Conservation (phyloP, 495 filamentous ascomycete genomes). For the Pseudotulostoma volvatum region DNA sequence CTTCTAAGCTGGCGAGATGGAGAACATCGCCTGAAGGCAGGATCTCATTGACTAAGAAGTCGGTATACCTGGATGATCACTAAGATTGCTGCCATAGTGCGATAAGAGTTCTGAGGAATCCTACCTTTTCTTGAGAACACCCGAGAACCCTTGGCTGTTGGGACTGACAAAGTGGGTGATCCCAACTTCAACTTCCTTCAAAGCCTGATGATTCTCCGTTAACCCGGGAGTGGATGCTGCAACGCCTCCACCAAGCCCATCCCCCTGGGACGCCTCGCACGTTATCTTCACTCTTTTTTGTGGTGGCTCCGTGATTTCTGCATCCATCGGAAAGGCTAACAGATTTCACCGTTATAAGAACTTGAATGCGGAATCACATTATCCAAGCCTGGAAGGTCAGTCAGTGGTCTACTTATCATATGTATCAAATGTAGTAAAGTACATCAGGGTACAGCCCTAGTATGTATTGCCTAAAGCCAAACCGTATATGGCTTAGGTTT, state of each 20-base stretch:
- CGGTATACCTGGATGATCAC: constrained; percentile 52
- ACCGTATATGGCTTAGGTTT: too few species aligned
- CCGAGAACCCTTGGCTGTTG: constrained; percentile 33
- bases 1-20: constrained; percentile 43
- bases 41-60: constrained; percentile 94
- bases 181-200: constrained; percentile 36
- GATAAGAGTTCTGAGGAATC: constrained; percentile 3
- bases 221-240: constrained; percentile 6
- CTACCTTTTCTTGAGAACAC: constrained; percentile 43
- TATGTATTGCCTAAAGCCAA: too few species aligned
- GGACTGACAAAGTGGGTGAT: constrained; percentile 39
- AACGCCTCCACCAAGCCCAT: constrained; percentile 7
- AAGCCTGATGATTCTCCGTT: constrained; percentile 15
- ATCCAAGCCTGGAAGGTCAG: too few species aligned
- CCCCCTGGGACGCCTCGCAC: constrained; percentile 8
- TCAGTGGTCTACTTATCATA: too few species aligned
- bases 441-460: too few species aligned
- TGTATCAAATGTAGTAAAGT: too few species aligned
- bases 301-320: constrained; percentile 23
- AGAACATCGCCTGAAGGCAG: constrained; percentile 57
- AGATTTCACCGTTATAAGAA: too few species aligned
- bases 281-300: constrained; percentile 28
- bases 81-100: not conserved
- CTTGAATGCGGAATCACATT: too few species aligned
- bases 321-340: constrained; percentile 18